A percentile compares a stretch with the other conserved stretches of the same genome.
Conservation (phyloP, 495 filamentous ascomycete genomes). For the Trichoderma erinaceum region DNA sequence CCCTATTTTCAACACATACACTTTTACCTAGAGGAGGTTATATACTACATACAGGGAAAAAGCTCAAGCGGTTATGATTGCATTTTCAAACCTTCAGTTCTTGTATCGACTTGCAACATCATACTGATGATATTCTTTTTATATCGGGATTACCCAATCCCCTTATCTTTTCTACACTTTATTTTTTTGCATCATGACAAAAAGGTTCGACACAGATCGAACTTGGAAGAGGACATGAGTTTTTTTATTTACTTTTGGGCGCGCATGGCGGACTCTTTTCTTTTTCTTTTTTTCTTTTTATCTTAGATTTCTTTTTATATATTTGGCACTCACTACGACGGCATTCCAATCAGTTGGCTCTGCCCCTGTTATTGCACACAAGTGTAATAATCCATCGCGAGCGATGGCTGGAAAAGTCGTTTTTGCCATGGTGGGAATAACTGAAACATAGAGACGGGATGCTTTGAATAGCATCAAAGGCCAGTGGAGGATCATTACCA, state of each 20-base stretch:
- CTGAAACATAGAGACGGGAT: constrained; percentile 5
- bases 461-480: neutral
- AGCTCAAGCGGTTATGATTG: constrained; percentile 14
- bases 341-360: neutral
- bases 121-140: constrained; percentile 19
- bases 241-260: constrained; percentile 10
- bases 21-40: constrained; percentile 12
- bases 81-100: constrained; percentile 15
- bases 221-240: constrained; percentile 14
- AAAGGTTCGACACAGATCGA: constrained; percentile 1
- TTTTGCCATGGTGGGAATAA: constrained; percentile 6
- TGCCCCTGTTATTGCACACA: neutral
- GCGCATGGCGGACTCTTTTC: constrained; percentile 28
- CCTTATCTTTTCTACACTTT: neutral
- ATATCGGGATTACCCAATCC: constrained; percentile 20
- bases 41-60: constrained; percentile 8
- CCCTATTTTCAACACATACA: constrained; percentile 3
- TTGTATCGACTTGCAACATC: constrained; percentile 15
- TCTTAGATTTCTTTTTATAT: constrained; percentile 26
- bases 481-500: neutral
- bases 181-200: constrained; percentile 11
- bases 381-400: constrained; percentile 7
- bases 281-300: constrained; percentile 21
- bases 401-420: constrained; percentile 14
- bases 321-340: constrained; percentile 9